A percentile compares a stretch with the other conserved stretches of the same genome.
phyloP scores from a whole-genome alignment of 2,329 filamentous ascomycete species.

The Cladosporium oxysporum region DNA sequence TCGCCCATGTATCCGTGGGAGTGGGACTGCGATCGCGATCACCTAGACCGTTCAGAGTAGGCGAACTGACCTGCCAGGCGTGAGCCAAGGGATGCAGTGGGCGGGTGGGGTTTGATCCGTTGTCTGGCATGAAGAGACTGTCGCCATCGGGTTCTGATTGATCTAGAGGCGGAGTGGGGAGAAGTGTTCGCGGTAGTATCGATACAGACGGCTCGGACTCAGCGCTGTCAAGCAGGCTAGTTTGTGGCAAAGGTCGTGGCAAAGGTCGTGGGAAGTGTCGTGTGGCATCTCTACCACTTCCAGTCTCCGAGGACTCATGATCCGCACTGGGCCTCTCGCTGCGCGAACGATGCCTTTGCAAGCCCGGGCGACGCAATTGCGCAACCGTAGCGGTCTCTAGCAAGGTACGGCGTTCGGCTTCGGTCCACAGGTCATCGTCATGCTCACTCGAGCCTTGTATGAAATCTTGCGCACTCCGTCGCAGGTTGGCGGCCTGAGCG shows the following conservation, averaged over 20 bases:
- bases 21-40: slow-evolving; percentile 82
- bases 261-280: background rate
- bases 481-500: slow-evolving; percentile 3
- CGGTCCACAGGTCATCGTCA: slow-evolving; percentile 3
- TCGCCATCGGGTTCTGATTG: slow-evolving; percentile 25
- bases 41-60: slow-evolving; percentile 70
- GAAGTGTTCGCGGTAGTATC: background rate
- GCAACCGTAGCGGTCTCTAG: slow-evolving; percentile 9
- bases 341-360: background rate
- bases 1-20: slow-evolving; percentile 70
- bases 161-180: slow-evolving; percentile 15
- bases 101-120: slow-evolving; percentile 17
- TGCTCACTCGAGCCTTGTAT: background rate
- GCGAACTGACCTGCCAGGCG: slow-evolving; percentile 33
- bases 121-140: slow-evolving; percentile 26
- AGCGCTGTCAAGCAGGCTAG: background rate
- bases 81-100: slow-evolving; percentile 34
- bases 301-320: background rate
- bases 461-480: background rate
- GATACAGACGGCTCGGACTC: background rate
- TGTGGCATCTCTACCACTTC: background rate
- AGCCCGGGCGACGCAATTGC: slow-evolving; percentile 4
- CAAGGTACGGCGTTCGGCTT: slow-evolving; percentile 8
- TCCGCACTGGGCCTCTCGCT: background rate
- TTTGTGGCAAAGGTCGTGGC: background rate